phyloP scores from a whole-genome alignment of 768 basidiomycete genomes.

The Guyanaporus albipodus region DNA sequence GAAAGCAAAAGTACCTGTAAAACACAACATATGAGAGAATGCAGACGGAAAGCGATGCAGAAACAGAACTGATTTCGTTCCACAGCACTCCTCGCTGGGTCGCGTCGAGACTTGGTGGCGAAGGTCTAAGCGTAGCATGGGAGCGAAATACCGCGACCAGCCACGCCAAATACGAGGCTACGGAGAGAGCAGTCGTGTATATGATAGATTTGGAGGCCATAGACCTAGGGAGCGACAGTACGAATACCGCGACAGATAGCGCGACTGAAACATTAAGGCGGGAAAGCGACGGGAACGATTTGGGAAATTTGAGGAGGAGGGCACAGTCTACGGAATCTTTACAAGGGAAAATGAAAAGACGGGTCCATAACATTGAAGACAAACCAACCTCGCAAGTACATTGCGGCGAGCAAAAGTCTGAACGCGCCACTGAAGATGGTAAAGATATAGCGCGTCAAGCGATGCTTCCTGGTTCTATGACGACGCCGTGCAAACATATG shows the following conservation, averaged over 20 bases:
- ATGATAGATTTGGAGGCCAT: slow-evolving; percentile 51
- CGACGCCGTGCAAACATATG: slow-evolving; percentile 55
- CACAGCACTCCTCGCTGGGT: slow-evolving; percentile 48
- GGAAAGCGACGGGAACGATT: slow-evolving; percentile 31
- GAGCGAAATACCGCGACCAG: slow-evolving; percentile 50
- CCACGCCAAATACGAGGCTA: slow-evolving; percentile 61
- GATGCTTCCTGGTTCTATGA: slow-evolving; percentile 47
- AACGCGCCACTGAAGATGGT: slow-evolving; percentile 42
- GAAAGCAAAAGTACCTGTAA: slow-evolving; percentile 54
- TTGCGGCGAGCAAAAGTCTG: slow-evolving; percentile 49
- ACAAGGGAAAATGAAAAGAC: slow-evolving; percentile 8
- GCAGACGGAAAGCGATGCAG: background rate
- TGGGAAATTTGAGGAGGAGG: slow-evolving; percentile 44
- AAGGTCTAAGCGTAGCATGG: slow-evolving; percentile 45
- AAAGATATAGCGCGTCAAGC: slow-evolving; percentile 41
- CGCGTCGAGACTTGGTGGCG: slow-evolving; percentile 32
- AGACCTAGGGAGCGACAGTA: slow-evolving; percentile 52
- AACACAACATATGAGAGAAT: slow-evolving; percentile 2
- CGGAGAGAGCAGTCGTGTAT: slow-evolving; percentile 56
- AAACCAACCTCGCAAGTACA: slow-evolving; percentile 65
- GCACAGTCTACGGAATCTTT: slow-evolving; percentile 54
- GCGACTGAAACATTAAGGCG: slow-evolving; percentile 39
- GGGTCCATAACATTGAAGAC: background rate
- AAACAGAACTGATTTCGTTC: slow-evolving; percentile 59
- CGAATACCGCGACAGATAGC: slow-evolving; percentile 42